A percentile compares a stretch with the other conserved stretches of the same genome.
Evolutionary conservation across 371 early-diverging fungal species (phyloP).

Genomic region (Rhizomucor miehei): DNA sequence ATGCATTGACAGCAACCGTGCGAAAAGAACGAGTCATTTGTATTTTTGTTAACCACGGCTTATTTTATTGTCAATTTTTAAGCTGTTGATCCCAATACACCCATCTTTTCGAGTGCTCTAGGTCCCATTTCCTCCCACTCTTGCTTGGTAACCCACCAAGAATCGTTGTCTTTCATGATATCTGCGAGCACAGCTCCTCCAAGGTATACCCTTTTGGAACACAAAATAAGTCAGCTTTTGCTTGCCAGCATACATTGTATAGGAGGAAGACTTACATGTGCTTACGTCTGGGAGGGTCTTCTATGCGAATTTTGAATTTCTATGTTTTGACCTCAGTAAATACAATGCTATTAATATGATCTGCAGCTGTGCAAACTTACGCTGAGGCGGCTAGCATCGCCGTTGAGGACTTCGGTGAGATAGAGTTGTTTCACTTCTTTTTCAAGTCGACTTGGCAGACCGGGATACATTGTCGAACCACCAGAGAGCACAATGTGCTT

Average conservation of each 20-base stretch:
- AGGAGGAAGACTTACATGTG: conserved; percentile 56
- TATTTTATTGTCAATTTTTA: conserved; percentile 11
- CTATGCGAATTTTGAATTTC: conserved; percentile 97
- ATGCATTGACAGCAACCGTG: not conserved
- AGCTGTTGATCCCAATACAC: conserved; percentile 45
- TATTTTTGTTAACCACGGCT: not conserved
- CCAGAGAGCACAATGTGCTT: conserved; percentile 97
- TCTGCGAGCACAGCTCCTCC: conserved; percentile 98
- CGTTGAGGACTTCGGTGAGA: conserved; percentile 80
- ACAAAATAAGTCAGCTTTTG: not conserved
- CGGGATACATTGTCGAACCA: conserved; percentile 98
- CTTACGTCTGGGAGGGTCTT: conserved; percentile 96
- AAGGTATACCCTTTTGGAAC: conserved; percentile 71
- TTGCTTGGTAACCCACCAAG: conserved; percentile 90
- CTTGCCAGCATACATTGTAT: no score
- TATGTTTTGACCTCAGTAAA: conserved; percentile 24
- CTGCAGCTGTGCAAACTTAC: conserved; percentile 47
- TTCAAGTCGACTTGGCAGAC: conserved; percentile 92
- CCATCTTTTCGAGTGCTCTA: conserved; percentile 74
- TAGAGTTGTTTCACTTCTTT: conserved; percentile 98
- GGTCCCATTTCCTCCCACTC: conserved; percentile 95
- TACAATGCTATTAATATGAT: not conserved
- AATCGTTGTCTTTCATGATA: conserved; percentile 90
- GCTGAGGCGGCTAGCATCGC: conserved; percentile 78
- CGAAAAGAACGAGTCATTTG: not conserved